Conservation (phyloP, 495 filamentous ascomycete species). For the Aspergillus sclerotioniger region DNA sequence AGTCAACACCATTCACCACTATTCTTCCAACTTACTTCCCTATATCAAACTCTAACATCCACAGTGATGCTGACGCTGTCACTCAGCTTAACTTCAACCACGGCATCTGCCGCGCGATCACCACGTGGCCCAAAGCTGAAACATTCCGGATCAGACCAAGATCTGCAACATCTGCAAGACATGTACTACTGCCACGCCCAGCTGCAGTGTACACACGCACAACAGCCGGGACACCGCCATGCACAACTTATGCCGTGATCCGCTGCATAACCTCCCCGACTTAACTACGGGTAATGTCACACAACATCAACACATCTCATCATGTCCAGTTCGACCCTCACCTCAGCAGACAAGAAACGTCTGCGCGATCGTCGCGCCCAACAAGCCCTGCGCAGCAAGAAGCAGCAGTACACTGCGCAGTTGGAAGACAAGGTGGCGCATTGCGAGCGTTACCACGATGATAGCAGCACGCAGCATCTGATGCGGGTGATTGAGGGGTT, state of each 20-base stretch:
- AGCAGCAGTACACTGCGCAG: slow-evolving; percentile 17
- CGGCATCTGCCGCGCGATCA: too few species aligned
- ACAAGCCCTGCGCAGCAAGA: slow-evolving; percentile 29
- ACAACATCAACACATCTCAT: background rate
- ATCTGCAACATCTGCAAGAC: too few species aligned
- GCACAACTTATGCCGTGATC: background rate
- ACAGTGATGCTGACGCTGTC: too few species aligned
- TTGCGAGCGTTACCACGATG: slow-evolving; percentile 25
- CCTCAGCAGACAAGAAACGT: slow-evolving; percentile 26
- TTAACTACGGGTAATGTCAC: background rate
- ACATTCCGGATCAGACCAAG: too few species aligned
- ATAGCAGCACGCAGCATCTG: slow-evolving; percentile 18
- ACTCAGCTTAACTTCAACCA: too few species aligned
- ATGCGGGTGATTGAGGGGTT: slow-evolving; percentile 24
- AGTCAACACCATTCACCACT: too few species aligned
- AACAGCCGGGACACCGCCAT: background rate
- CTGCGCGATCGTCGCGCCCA: slow-evolving; percentile 30
- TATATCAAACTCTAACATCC: too few species aligned
- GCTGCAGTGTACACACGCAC: too few species aligned
- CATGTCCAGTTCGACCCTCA: background rate
- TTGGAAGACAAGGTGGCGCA: slow-evolving; percentile 25
- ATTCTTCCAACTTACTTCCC: too few species aligned
- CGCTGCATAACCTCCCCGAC: background rate
- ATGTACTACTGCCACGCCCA: too few species aligned
- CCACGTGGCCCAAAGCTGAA: too few species aligned